Conservation (phyloP, 176 grass and related monocot species). For the Aegilops bicornis region DNA sequence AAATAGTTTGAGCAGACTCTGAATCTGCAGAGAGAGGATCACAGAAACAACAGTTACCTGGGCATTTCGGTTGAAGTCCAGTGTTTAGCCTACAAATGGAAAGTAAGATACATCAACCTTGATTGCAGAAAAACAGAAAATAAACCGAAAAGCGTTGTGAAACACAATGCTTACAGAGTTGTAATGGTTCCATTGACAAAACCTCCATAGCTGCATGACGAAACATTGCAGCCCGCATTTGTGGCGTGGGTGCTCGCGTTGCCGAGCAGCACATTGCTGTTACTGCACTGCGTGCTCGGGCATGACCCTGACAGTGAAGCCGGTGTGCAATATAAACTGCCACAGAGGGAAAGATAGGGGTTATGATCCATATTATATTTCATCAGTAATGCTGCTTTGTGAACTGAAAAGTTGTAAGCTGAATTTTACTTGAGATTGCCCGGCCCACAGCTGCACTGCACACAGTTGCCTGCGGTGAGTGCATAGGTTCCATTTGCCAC, state of each 20-base stretch:
- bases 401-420: neutral
- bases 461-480: slow-evolving; percentile 73
- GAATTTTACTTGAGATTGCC: slow-evolving; percentile 74
- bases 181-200: slow-evolving; percentile 83
- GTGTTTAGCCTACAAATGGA: slow-evolving; percentile 46
- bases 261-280: slow-evolving; percentile 78
- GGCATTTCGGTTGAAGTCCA: slow-evolving; percentile 69
- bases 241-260: slow-evolving; percentile 58
- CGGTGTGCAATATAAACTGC: slow-evolving; percentile 87
- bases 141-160: neutral
- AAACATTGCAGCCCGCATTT: slow-evolving; percentile 81
- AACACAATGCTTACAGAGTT: slow-evolving; percentile 58
- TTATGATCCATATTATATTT: neutral
- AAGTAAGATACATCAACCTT: neutral
- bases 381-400: neutral
- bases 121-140: neutral
- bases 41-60: slow-evolving; percentile 61
- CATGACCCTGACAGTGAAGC: slow-evolving; percentile 69
- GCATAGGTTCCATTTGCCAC: slow-evolving; percentile 87
- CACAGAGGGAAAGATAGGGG: neutral
- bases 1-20: neutral
- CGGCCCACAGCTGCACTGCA: slow-evolving; percentile 91
- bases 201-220: slow-evolving; percentile 78
- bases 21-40: neutral
- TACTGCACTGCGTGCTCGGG: slow-evolving; percentile 81